Evolutionary conservation across 2,329 filamentous ascomycete species (phyloP).

Genomic region (Fusarium cyanostomum): DNA sequence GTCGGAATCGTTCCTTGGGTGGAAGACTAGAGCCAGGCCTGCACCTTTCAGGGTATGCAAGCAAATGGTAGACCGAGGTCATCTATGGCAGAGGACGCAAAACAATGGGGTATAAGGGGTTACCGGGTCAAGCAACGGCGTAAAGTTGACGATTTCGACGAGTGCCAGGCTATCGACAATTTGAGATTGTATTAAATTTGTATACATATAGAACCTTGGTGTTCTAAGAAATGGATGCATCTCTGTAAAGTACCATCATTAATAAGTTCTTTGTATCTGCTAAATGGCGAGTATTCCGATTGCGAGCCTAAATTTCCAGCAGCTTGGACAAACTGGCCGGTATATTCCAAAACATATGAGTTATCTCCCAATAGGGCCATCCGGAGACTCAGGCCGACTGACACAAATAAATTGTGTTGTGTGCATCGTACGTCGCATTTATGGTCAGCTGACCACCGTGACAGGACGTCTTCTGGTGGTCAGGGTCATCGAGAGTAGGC

Average conservation of each 20-base stretch:
- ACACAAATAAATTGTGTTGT: not conserved
- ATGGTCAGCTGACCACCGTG: not conserved
- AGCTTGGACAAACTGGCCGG: not conserved
- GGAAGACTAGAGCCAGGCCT: slow-evolving; percentile 2
- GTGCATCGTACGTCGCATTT: not conserved
- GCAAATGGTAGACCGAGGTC: slow-evolving; percentile 7
- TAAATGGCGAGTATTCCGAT: no score
- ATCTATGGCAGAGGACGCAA: slow-evolving; percentile 22
- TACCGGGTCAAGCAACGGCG: slow-evolving; percentile 27
- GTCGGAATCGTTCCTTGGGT: not conserved
- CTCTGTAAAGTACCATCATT: not conserved
- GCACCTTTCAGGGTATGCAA: slow-evolving; percentile 23
- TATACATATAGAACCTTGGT: slow-evolving; percentile 21
- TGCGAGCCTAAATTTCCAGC: no score
- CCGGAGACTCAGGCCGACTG: not conserved
- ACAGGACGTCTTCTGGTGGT: not conserved
- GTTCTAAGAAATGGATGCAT: not conserved
- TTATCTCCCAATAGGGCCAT: slow-evolving; percentile 5
- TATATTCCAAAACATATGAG: not conserved
- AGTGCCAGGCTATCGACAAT: slow-evolving; percentile 22
- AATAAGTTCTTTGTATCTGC: not conserved
- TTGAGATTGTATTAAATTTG: slow-evolving; percentile 33
- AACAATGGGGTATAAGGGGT: slow-evolving; percentile 21
- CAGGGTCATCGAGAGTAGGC: not conserved
- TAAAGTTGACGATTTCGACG: slow-evolving; percentile 25